These are phyloP conservation scores for Ascosphaera apis DNA, from an alignment of 2,329 filamentous ascomycete species.

Conservation along the genomic window DNA sequence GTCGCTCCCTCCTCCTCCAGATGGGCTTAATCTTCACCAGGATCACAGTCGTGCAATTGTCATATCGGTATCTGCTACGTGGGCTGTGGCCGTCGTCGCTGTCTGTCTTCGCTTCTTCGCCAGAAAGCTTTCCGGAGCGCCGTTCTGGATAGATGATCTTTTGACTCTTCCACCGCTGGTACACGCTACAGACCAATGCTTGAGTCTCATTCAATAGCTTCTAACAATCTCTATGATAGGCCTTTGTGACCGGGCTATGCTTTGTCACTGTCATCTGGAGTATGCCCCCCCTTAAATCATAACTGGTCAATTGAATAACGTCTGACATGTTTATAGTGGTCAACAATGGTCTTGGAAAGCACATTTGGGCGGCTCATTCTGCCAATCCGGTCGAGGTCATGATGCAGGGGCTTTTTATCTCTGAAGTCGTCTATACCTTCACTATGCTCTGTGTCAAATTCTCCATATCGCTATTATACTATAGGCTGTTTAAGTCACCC, in stretches of 20 bases:
- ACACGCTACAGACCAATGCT: neutral
- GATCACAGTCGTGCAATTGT: neutral
- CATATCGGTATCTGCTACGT: neutral
- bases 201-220: neutral
- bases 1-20: neutral
- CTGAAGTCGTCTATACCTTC: conserved; percentile 2
- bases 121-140: neutral
- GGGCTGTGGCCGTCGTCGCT: neutral
- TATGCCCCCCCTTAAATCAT: neutral
- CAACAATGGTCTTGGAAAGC: conserved; percentile 1
- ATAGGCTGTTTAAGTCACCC: conserved; percentile 1
- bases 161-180: neutral
- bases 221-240: neutral
- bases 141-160: neutral
- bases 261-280: neutral
- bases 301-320: neutral
- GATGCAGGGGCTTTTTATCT: conserved; percentile 1
- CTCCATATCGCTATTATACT: conserved; percentile 2
- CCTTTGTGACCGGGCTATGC: neutral
- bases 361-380: conserved; percentile 1
- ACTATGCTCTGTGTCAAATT: conserved; percentile 1
- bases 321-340: conserved; percentile 1
- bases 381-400: conserved; percentile 1
- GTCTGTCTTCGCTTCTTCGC: neutral
- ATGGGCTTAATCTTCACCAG: neutral